Conservation (phyloP, 73 alveolate species). For the Paraurostyla sp. region DNA sequence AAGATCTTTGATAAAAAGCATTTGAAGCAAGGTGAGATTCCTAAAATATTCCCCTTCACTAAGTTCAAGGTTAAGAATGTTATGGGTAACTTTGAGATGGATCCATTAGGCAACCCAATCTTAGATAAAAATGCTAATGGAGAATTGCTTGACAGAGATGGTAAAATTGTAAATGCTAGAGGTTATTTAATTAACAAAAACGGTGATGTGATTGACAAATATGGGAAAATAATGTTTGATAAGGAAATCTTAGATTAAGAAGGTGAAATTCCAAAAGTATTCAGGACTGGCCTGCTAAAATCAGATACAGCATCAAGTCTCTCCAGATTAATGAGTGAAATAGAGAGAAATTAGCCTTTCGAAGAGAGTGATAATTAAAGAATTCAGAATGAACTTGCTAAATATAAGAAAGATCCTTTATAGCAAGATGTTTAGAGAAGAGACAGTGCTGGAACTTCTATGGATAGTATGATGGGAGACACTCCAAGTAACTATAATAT, state of each 20-base stretch:
- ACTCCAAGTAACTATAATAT: constrained; percentile 73
- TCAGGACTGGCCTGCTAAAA: constrained; percentile 69
- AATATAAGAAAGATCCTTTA: constrained; percentile 1
- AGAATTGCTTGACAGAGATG: constrained; percentile 27
- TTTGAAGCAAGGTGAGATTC: constrained; percentile 24
- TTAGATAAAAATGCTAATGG: constrained; percentile 35
- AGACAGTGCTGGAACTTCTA: constrained; percentile 58
- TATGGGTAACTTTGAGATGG: constrained; percentile 44
- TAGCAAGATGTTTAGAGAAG: neutral
- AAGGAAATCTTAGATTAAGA: constrained; percentile 56
- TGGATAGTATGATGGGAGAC: constrained; percentile 70
- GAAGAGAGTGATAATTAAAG: constrained; percentile 41
- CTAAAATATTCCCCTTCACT: constrained; percentile 64
- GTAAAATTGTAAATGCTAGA: constrained; percentile 33
- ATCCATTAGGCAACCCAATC: constrained; percentile 50
- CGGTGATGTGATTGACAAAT: constrained; percentile 43
- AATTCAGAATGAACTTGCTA: neutral
- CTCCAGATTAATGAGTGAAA: constrained; percentile 63
- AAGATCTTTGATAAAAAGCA: constrained; percentile 47
- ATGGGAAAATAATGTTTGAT: constrained; percentile 52
- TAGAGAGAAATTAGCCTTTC: constrained; percentile 55
- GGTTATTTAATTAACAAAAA: constrained; percentile 34
- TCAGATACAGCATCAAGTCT: constrained; percentile 66
- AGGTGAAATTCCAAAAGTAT: constrained; percentile 64
- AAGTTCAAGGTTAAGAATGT: constrained; percentile 56